Evolutionary conservation across 306 rosid genomes (phyloP), one percentile per base, ranked within the genome.

Genomic region (Styphnolobium japonicum): DNA sequence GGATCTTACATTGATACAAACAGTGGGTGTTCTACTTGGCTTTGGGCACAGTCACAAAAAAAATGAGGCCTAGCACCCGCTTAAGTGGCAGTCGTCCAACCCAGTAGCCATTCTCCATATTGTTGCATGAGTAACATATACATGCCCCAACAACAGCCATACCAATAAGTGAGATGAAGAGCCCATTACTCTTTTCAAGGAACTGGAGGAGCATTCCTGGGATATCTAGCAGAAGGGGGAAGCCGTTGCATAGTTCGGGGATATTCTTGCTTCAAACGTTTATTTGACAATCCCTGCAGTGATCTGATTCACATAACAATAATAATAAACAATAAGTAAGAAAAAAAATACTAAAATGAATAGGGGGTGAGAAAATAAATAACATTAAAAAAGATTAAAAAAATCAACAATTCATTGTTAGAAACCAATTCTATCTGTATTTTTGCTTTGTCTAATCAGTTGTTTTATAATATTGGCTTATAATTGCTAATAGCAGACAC

Each of bases 221-320:
- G 88, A 89, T 88, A 90, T 89, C 98, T 92, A 36, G 87, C 86
- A 31, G 97, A 87, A 9, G 98, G 88, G 0, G 98, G 90, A 57
- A 87, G 51, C 53, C 94, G 90, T 68, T 93, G 94, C 73, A 90
- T 60, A 61, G 75, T 74, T 67, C 93, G 89, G 2, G 93, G 96
- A 84, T 85, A 90, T 58, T 95, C 99, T 45, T 80, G 97, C 90
- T 88, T 95, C 87, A 82, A 11, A 33, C 98, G 99, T 82, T 95
- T 95, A 82, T 79, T 90, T 25, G 97, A 43, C 71, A 87, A 76
- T 42, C 90, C 98, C 23, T 84, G 95, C 84, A 82, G 52, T 65
- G 92, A 29, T 89, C 96, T 91, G 78, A 43, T 85, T 70, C 33
- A 56, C 61, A 69, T 49, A 75, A 62, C 22, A 77, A 45, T 62